Base-by-base conservation (phyloP, 2,329 filamentous ascomycete genomes). In the Mycocentrospora acerina region DNA sequence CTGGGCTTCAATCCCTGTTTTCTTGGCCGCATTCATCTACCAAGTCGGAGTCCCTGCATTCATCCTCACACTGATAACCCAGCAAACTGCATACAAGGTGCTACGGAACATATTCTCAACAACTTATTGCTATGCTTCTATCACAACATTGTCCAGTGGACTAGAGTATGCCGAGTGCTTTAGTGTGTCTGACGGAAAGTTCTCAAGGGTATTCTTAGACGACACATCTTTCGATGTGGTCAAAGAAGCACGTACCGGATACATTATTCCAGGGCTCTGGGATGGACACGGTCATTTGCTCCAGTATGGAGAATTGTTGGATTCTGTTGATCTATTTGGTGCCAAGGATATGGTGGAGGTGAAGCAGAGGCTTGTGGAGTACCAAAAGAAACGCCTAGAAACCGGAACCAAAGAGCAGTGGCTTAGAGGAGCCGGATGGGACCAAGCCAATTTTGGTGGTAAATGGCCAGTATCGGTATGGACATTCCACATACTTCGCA, bases 371-470 rank as follows among this genome's bases (percentile, higher is more conserved):
- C 66, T 86, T 26, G 68, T 69, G 7, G 55, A 58, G 2, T 85
- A 85, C 45, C 60, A 81, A 16, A 58, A 53, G 1, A 51, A 57
- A 4, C 73, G 82, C 46, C 71, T 76, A 0, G 73, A 68, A 0
- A 72, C 72, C 8, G 83, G 82, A 1, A 72, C 72, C 0, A 69
- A 67, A 24, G 67, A 74, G 6, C 73, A 80, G 37, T 87, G 84
- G 84, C 64, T 85, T 30, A 71, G 82, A 38, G 84, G 84, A 0
- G 73, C 84, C 11, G 84, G 84, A 1, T 88, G 84, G 84, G 83
- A 87, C 55, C 84, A 87, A 67, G 80, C 79, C 41, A 71, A 73
- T 15, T 77, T 85, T 55, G 78, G 79, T 2, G 74, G 74, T 5
- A 83, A 44, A 12, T 65, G 85, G 82, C 84, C 84, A 7, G 80